Base-by-base conservation (phyloP, 129 eudicot genomes). In the Centrapalus pauciflorus region DNA sequence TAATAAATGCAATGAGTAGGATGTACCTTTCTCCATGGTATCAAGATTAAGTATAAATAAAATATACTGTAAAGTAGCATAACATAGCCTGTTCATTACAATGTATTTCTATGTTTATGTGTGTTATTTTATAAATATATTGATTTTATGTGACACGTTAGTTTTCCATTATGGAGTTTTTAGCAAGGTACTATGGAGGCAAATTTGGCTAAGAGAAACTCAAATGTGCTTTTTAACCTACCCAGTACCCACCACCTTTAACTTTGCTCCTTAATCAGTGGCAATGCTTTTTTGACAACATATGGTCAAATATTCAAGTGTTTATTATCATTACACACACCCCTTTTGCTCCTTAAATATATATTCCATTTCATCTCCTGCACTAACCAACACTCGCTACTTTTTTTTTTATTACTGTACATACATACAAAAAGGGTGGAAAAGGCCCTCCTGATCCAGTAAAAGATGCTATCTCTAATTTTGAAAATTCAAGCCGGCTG, bases 191-290 rank as follows among this genome's bases (percentile, higher is more conserved):
- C 33, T n/a, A 4, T 23, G 37, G 64, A 16, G 54, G 14, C 24
- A 68, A 13, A 34, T 33, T 21, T n/a, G n/a, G n/a, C n/a, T 48
- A 17, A 14, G 20, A 64, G 69, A 62, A 20, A 54, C 49, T 51
- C 49, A 24, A 68, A 54, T 43, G 72, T 24, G 35, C 24, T 74
- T 46, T 57, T 13, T 48, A 25, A 76, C 65, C 70, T 26, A 72
- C 82, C 67, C 75, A 67, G 66, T 26, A 72, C 82, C 67, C 75
- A 67, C 35, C 62, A 71, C 74, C 77, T 55, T 70, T 77, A 38
- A 61, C 75, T 71, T 75, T 74, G 67, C 67, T 58, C 79, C 79
- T 75, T 66, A 75, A 75, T 75, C 69, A 66, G 69, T 71, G 80
- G 62, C 78, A 17, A 24, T 71, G 45, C 33, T 34, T 75, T 75